Evolutionary conservation across 208 protist genomes (phyloP).

Genomic region (Crithidia acanthocephali): DNA sequence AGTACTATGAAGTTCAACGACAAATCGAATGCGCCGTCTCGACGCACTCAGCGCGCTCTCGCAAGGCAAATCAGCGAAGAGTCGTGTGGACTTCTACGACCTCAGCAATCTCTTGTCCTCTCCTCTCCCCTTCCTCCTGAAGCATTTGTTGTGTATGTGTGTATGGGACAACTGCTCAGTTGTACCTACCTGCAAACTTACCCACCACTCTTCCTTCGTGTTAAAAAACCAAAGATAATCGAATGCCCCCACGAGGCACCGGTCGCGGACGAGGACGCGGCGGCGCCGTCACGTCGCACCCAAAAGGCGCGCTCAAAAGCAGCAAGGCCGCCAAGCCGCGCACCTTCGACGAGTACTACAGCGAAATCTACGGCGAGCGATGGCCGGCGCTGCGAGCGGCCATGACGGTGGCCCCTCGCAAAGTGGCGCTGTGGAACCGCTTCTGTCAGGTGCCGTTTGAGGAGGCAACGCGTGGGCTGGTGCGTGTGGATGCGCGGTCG

Average conservation of each 20-base stretch:
- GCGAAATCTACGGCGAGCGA: constrained; percentile 67
- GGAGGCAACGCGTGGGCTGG: constrained; percentile 53
- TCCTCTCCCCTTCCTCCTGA: too few species aligned
- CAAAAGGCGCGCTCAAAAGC: constrained; percentile 7
- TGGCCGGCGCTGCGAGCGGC: constrained; percentile 67
- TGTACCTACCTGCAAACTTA: too few species aligned
- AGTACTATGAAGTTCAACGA: too few species aligned
- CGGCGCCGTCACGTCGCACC: constrained; percentile 9
- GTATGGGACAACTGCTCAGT: too few species aligned
- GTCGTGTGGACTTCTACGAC: too few species aligned
- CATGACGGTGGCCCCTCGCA: constrained; percentile 44
- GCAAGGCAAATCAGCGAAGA: too few species aligned
- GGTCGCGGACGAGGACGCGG: constrained; percentile 16
- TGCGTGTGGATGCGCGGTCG: constrained; percentile 50
- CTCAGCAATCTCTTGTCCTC: too few species aligned
- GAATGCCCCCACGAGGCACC: constrained; percentile 20
- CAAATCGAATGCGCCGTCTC: too few species aligned
- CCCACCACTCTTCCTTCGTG: background rate
- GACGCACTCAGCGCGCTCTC: too few species aligned
- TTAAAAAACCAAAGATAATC: too few species aligned
- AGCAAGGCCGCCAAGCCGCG: constrained; percentile 11
- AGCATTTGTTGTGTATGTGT: too few species aligned
- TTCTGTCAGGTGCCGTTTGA: constrained; percentile 79
- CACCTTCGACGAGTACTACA: constrained; percentile 78
- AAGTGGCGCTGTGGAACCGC: constrained; percentile 83